These are phyloP conservation scores for Aspergillus sclerotioniger DNA, from an alignment of 495 filamentous ascomycete genomes.

Conservation along the genomic window DNA sequence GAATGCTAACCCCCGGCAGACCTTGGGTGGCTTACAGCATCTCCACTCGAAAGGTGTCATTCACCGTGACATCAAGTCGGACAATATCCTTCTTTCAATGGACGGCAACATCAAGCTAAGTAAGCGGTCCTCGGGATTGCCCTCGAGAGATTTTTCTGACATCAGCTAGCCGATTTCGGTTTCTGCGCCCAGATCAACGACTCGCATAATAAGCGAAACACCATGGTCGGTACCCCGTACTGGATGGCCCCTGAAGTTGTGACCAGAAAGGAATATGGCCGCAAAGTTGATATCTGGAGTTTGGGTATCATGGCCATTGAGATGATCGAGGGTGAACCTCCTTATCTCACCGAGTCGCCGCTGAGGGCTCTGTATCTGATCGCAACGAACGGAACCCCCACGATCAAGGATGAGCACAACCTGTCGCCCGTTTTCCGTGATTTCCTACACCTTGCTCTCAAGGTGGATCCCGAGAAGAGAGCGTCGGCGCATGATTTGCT, in stretches of 20 bases:
- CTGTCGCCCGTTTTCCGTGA: constrained; percentile 80
- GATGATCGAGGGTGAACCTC: constrained; percentile 99
- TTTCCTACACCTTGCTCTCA: constrained; percentile 85
- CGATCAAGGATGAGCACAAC: constrained; percentile 88
- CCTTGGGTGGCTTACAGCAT: constrained; percentile 87
- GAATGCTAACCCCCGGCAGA: constrained; percentile 41
- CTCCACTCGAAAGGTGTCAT: constrained; percentile 97
- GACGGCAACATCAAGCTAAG: constrained; percentile 98
- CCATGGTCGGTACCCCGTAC: constrained; percentile 98
- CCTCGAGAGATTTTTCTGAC: constrained; percentile 30
- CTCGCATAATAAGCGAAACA: constrained; percentile 92
- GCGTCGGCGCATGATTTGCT: constrained; percentile 91
- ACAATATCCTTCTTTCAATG: constrained; percentile 92
- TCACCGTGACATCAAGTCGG: constrained; percentile 97
- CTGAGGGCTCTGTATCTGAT: constrained; percentile 93
- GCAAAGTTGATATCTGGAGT: constrained; percentile 98
- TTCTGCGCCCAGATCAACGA: constrained; percentile 99
- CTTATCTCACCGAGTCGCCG: constrained; percentile 93
- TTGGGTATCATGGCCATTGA: constrained; percentile 99
- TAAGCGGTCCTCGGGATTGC: constrained; percentile 46
- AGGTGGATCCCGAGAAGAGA: constrained; percentile 95
- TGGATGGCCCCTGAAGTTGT: constrained; percentile 99
- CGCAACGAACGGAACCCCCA: constrained; percentile 93
- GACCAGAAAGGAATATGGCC: constrained; percentile 94
- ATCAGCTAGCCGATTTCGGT: constrained; percentile 81